Conservation (phyloP, 2,329 filamentous ascomycete genomes). For the Ustilaginoidea virens region DNA sequence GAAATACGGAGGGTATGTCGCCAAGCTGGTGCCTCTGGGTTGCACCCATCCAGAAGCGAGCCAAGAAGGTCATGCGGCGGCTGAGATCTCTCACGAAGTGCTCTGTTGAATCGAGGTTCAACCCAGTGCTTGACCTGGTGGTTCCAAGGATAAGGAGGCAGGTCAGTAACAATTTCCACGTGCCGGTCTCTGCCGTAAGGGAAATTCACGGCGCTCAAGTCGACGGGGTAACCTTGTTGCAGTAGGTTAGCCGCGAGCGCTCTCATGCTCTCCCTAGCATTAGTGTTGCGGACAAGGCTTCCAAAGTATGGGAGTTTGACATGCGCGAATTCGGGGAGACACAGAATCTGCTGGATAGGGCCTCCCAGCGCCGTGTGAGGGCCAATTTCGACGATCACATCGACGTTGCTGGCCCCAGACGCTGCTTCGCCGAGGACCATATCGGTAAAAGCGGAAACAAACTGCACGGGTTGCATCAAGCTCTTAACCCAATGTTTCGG, state of each 20-base stretch:
- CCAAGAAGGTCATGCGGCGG: slow-evolving; percentile 14
- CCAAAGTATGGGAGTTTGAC: neutral
- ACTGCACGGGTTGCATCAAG: slow-evolving; percentile 12
- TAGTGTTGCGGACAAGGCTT: neutral
- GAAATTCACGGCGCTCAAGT: slow-evolving; percentile 26
- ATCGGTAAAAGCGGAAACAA: slow-evolving; percentile 1
- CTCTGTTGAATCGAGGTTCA: slow-evolving; percentile 11
- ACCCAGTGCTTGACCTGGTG: slow-evolving; percentile 14
- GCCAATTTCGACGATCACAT: slow-evolving; percentile 25
- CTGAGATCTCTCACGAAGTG: slow-evolving; percentile 8
- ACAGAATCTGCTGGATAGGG: slow-evolving; percentile 23
- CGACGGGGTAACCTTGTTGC: slow-evolving; percentile 17
- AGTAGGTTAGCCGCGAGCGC: neutral
- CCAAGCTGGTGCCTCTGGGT: slow-evolving; percentile 14
- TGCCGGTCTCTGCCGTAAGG: slow-evolving; percentile 1
- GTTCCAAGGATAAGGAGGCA: slow-evolving; percentile 16
- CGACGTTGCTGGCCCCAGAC: neutral
- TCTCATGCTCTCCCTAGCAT: neutral
- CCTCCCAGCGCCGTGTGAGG: slow-evolving; percentile 28
- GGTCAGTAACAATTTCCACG: slow-evolving; percentile 6
- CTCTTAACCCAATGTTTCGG: slow-evolving; percentile 10
- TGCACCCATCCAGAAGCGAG: slow-evolving; percentile 6
- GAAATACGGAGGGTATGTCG: slow-evolving; percentile 15
- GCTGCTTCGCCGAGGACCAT: neutral
- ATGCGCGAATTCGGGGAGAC: neutral